Percentiles rank a stretch among this genome's conserved stretches.
These are phyloP conservation scores for Aspergillus latus DNA, from an alignment of 2,329 filamentous ascomycete genomes.

Conservation along the genomic window DNA sequence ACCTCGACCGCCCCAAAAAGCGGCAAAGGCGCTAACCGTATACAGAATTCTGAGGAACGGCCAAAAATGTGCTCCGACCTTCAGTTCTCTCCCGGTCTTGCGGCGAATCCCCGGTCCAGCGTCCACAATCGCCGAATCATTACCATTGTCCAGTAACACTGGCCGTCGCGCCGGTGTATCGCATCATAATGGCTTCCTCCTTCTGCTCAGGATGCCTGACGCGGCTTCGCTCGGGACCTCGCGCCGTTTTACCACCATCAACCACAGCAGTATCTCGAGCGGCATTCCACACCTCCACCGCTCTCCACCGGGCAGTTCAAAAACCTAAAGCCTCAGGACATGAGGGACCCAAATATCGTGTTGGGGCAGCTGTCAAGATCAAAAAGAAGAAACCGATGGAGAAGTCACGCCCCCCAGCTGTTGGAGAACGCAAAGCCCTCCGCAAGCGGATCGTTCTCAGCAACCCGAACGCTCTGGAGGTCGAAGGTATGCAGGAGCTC, in stretches of 20 bases:
- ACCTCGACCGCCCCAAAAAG: slow-evolving; percentile 23
- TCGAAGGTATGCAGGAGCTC: slow-evolving; percentile 66
- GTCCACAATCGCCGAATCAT: slow-evolving; percentile 19
- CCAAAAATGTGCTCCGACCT: slow-evolving; percentile 27
- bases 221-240: slow-evolving; percentile 45
- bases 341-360: slow-evolving; percentile 34
- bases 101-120: slow-evolving; percentile 21
- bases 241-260: slow-evolving; percentile 40
- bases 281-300: slow-evolving; percentile 49
- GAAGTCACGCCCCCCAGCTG: slow-evolving; percentile 58
- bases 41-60: slow-evolving; percentile 21
- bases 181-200: slow-evolving; percentile 54
- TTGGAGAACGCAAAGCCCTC: slow-evolving; percentile 81
- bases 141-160: slow-evolving; percentile 30
- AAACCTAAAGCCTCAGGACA: slow-evolving; percentile 20
- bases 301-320: slow-evolving; percentile 33
- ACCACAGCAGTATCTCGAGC: slow-evolving; percentile 46
- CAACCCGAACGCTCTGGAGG: slow-evolving; percentile 87
- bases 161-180: slow-evolving; percentile 33
- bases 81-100: slow-evolving; percentile 20
- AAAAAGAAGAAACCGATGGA: slow-evolving; percentile 46
- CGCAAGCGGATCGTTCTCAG: slow-evolving; percentile 87
- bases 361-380: slow-evolving; percentile 43
- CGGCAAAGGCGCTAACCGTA: slow-evolving; percentile 23
- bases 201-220: slow-evolving; percentile 61